A percentile compares a stretch with the other conserved stretches of the same genome.
Conservation (phyloP, 2,329 filamentous ascomycete genomes). For the Lecanicillium sp. region DNA sequence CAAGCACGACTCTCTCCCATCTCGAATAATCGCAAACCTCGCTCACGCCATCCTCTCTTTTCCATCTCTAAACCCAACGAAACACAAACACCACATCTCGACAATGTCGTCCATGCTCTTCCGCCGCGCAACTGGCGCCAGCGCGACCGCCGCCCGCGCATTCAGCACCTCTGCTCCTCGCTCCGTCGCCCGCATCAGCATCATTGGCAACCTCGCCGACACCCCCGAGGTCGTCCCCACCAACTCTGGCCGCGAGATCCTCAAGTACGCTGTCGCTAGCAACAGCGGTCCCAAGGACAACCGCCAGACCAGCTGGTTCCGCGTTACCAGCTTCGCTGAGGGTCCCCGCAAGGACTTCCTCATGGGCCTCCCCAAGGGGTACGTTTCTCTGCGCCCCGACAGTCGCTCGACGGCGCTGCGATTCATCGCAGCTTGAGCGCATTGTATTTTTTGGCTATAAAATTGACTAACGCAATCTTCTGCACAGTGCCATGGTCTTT, state of each 20-base stretch:
- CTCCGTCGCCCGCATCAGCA: constrained; percentile 68
- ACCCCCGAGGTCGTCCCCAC: constrained; percentile 69
- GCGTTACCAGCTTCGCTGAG: constrained; percentile 65
- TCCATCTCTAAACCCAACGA: too few relatives aligned
- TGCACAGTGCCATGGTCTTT: constrained; percentile 62
- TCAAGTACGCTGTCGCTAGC: constrained; percentile 72
- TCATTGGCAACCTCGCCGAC: constrained; percentile 78
- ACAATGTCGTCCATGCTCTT: constrained; percentile 42
- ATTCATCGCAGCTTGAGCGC: too few relatives aligned
- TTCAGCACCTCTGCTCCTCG: constrained; percentile 68
- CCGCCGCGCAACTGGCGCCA: constrained; percentile 42
- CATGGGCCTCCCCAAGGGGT: constrained; percentile 76
- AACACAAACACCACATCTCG: too few relatives aligned
- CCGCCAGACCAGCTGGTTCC: constrained; percentile 79
- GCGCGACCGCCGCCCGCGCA: constrained; percentile 48
- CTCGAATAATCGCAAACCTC: constrained; percentile 4
- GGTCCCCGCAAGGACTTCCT: constrained; percentile 65
- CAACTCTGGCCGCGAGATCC: constrained; percentile 61
- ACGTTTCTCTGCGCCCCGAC: constrained; percentile 29
- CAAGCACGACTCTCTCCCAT: too few relatives aligned
- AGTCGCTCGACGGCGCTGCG: background rate
- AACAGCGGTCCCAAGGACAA: constrained; percentile 60
- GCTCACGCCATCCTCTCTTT: background rate
- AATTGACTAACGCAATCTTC: too few relatives aligned
- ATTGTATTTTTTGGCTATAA: too few relatives aligned